These are phyloP conservation scores for Aspergillus aculeatus DNA, from an alignment of 2,329 filamentous ascomycete genomes.

Conservation along the genomic window DNA sequence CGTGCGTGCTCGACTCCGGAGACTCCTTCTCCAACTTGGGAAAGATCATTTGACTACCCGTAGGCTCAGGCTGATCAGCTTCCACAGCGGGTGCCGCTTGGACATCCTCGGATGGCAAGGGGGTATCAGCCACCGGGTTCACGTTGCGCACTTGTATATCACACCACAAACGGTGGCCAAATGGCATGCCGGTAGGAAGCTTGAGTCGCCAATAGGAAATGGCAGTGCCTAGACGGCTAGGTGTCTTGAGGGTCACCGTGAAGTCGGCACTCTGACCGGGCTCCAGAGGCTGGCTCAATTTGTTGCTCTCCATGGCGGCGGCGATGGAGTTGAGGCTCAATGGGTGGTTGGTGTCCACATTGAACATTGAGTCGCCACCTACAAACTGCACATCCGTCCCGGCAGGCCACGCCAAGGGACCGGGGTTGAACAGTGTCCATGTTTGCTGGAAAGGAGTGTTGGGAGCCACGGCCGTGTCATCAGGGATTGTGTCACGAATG, in stretches of 20 bases:
- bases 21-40: constrained; percentile 95
- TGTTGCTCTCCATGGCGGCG: constrained; percentile 78
- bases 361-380: constrained; percentile 94
- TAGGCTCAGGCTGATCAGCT: constrained; percentile 36
- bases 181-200: constrained; percentile 73
- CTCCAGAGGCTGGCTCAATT: constrained; percentile 65
- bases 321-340: constrained; percentile 75
- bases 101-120: constrained; percentile 33
- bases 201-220: constrained; percentile 98
- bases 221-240: constrained; percentile 69
- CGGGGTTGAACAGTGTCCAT: constrained; percentile 87
- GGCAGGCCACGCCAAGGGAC: constrained; percentile 75
- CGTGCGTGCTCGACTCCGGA: constrained; percentile 74
- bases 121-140: constrained; percentile 5
- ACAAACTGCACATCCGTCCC: constrained; percentile 90
- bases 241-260: constrained; percentile 80
- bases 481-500: constrained; percentile 72
- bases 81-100: constrained; percentile 26
- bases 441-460: constrained; percentile 80
- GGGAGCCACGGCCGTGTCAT: constrained; percentile 70
- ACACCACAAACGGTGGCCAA: constrained; percentile 94
- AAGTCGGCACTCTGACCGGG: constrained; percentile 77
- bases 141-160: constrained; percentile 67
- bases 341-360: constrained; percentile 75
- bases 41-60: constrained; percentile 83